These are phyloP conservation scores for Collybia sordida DNA, from an alignment of 768 basidiomycete genomes.

Conservation along the genomic window DNA sequence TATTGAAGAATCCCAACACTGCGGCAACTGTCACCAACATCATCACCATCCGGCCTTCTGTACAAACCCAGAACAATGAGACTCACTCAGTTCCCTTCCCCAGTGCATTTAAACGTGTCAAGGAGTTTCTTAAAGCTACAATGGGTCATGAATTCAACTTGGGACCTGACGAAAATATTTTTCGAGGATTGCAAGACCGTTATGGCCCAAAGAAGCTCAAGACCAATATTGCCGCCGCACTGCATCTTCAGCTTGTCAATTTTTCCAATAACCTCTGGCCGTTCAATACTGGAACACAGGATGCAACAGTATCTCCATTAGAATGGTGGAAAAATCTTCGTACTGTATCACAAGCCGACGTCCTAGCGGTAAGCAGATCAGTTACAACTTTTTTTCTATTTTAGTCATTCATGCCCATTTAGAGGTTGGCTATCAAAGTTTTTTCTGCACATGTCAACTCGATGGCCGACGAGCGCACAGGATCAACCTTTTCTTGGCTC, in stretches of 20 bases:
- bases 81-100: neutral
- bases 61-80: too few relatives aligned
- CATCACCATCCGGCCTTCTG: too few relatives aligned
- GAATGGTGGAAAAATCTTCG: slow-evolving; percentile 18
- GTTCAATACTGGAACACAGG: slow-evolving; percentile 19
- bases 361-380: slow-evolving; percentile 22
- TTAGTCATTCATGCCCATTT: slow-evolving; percentile 7
- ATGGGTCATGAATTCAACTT: neutral
- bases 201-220: neutral
- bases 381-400: neutral
- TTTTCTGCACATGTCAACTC: slow-evolving; percentile 28
- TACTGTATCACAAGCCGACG: slow-evolving; percentile 10
- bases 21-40: too few relatives aligned
- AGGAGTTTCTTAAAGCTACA: slow-evolving; percentile 12
- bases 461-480: slow-evolving; percentile 31
- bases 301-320: slow-evolving; percentile 1
- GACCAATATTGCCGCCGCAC: neutral
- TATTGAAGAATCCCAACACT: too few relatives aligned
- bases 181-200: neutral
- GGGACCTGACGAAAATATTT: neutral
- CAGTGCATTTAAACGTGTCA: neutral
- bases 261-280: neutral
- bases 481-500: slow-evolving; percentile 36
- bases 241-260: neutral
- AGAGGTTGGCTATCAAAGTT: slow-evolving; percentile 25